Evolutionary conservation across 1,284 basidiomycete species (phyloP).

Genomic region (Cutaneotrichosporon sp.): DNA sequence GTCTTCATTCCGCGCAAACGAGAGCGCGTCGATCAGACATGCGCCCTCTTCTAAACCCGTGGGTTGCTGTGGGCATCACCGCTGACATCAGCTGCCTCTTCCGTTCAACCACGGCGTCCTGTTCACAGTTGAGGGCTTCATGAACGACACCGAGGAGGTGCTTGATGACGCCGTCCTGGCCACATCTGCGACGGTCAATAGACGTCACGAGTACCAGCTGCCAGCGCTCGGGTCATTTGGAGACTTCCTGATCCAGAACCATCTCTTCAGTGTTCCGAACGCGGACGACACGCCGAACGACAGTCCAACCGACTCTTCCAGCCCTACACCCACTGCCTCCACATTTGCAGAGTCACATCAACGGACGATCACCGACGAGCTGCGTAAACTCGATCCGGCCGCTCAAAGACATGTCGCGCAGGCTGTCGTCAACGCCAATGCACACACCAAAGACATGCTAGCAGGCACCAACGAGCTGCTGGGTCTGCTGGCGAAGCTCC

Average conservation of each 20-base stretch:
- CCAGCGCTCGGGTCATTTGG: neutral
- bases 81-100: constrained; percentile 4
- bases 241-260: neutral
- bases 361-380: neutral
- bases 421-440: neutral
- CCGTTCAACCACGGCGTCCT: neutral
- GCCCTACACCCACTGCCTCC: neutral
- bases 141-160: neutral
- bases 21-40: neutral
- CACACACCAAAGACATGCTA: constrained; percentile 3
- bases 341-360: constrained; percentile 3
- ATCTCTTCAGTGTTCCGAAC: neutral
- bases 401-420: neutral
- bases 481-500: neutral
- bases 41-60: neutral
- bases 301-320: neutral
- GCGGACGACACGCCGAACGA: neutral
- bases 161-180: neutral
- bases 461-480: neutral
- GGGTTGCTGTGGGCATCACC: neutral
- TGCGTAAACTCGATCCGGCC: neutral
- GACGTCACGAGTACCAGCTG: neutral
- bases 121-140: neutral
- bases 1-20: neutral
- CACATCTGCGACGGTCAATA: neutral